Evolutionary conservation across 192 early-diverging fungal species (phyloP), one percentile per base, ranked within the genome.

Genomic region (Fimicolochytrium jonesii): DNA sequence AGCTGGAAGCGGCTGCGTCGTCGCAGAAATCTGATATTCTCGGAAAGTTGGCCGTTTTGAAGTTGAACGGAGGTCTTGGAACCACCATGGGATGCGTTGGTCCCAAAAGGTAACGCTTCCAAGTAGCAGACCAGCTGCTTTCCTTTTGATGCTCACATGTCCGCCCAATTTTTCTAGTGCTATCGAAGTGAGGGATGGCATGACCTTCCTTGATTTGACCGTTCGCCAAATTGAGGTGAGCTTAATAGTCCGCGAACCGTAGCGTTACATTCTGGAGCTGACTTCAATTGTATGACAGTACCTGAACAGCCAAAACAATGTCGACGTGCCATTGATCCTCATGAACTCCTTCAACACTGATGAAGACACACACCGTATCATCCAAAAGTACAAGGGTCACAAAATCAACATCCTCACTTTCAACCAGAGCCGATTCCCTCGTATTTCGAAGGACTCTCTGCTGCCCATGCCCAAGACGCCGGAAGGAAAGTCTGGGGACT

Each of bases 321-420:
- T 95, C 56, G 83, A 88, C 45, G 95, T 99, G 7, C 97, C 97
- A 4, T 87, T 97, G 64, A 95, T 99, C 56, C 81, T 97, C 46
- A 99, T 99, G 97, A 99, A 99, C 83, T 99, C 97, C n/a, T 97
- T 99, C 86, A 99, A 99, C 77, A 99, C 97, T 4, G 95, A 99
- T 72, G 88, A 89, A 15, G 97, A 99, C 70, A 99, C 97, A 42
- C 82, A 87, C 71, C 88, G 92, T 56, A 94, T 99, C 74, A 92
- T 97, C 65, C 97, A 97, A 86, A 99, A 99, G 75, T 97, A 99
- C 81, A 84, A 78, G 48, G 82, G 78, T 34, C 94, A 99, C 75
- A 88, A 93, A 61, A 82, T 97, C 48, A 82, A 89, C 66, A 90
- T 99, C 63, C 72, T 94, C 61, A 99, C 95, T 13, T 99, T 99